Percentiles rank a stretch among this genome's conserved stretches.
These are phyloP conservation scores for Hypoxylon sp. DNA, from an alignment of 2,329 filamentous ascomycete species.

Conservation along the genomic window DNA sequence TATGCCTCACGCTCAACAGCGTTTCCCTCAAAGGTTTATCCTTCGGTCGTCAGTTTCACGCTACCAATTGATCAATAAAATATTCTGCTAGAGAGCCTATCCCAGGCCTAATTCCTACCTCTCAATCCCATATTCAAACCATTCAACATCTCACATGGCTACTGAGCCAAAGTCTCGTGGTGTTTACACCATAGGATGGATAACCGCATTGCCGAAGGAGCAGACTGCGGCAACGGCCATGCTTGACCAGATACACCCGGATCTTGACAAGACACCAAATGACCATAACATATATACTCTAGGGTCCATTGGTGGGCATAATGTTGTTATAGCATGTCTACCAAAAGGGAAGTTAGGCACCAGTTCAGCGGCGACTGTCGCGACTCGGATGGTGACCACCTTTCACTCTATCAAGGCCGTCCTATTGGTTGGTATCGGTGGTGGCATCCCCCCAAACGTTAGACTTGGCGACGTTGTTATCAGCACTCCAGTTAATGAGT, in stretches of 20 bases:
- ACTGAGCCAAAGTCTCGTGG: slow-evolving; percentile 9
- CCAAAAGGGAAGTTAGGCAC: slow-evolving; percentile 53
- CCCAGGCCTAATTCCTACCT: no score
- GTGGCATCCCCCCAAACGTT: slow-evolving; percentile 46
- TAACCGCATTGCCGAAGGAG: slow-evolving; percentile 45
- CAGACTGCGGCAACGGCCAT: slow-evolving; percentile 45
- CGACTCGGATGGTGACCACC: slow-evolving; percentile 51
- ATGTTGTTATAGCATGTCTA: slow-evolving; percentile 48
- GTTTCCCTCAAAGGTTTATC: no score
- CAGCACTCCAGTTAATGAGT: slow-evolving; percentile 31
- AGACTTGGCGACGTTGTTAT: slow-evolving; percentile 51
- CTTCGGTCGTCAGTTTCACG: no score
- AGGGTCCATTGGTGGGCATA: slow-evolving; percentile 29
- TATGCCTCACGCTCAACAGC: no score
- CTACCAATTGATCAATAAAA: no score
- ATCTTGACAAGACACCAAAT: not conserved
- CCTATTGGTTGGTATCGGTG: slow-evolving; percentile 62
- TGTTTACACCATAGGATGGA: slow-evolving; percentile 46
- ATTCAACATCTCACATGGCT: not conserved
- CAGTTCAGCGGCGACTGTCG: slow-evolving; percentile 54
- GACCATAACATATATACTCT: not conserved
- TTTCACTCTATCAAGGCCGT: slow-evolving; percentile 57
- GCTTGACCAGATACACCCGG: slow-evolving; percentile 43
- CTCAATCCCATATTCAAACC: no score
- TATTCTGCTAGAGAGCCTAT: no score